Percentiles rank a stretch among this genome's conserved stretches.
phyloP scores from a whole-genome alignment of 768 basidiomycete species.

The Psilocybe cubensis region DNA sequence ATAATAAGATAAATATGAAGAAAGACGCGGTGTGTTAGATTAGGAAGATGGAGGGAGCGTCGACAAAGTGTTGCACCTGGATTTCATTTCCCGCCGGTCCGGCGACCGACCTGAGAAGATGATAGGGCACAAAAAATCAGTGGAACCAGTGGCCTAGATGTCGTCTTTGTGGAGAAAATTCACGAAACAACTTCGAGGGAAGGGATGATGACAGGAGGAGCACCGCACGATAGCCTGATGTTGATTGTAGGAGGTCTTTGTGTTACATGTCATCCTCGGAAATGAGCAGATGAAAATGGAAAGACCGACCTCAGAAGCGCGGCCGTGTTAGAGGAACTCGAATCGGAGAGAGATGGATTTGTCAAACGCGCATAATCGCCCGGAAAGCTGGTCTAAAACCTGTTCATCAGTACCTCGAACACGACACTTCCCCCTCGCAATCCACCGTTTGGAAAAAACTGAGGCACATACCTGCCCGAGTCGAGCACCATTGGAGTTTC shows the following conservation, averaged over 20 bases:
- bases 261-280: neutral
- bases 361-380: neutral
- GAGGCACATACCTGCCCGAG: slow-evolving; percentile 2
- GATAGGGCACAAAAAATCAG: slow-evolving; percentile 1
- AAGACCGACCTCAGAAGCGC: neutral
- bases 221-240: too few species aligned
- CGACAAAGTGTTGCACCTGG: slow-evolving; percentile 1
- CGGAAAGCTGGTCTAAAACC: neutral
- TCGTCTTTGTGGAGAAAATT: slow-evolving; percentile 1
- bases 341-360: neutral
- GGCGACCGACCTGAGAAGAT: slow-evolving; percentile 1
- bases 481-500: slow-evolving; percentile 1
- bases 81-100: slow-evolving; percentile 6
- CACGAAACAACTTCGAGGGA: neutral
- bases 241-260: neutral
- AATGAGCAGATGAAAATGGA: neutral
- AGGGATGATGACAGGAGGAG: neutral
- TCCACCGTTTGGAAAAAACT: neutral
- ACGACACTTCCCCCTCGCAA: too few species aligned
- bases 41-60: slow-evolving; percentile 6
- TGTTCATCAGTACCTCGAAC: neutral
- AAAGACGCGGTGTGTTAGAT: slow-evolving; percentile 5
- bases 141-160: neutral
- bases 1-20: slow-evolving; percentile 18
- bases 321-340: neutral